These are phyloP conservation scores for Penicillium sp. DNA, from an alignment of 2,329 filamentous ascomycete species.

Conservation along the genomic window DNA sequence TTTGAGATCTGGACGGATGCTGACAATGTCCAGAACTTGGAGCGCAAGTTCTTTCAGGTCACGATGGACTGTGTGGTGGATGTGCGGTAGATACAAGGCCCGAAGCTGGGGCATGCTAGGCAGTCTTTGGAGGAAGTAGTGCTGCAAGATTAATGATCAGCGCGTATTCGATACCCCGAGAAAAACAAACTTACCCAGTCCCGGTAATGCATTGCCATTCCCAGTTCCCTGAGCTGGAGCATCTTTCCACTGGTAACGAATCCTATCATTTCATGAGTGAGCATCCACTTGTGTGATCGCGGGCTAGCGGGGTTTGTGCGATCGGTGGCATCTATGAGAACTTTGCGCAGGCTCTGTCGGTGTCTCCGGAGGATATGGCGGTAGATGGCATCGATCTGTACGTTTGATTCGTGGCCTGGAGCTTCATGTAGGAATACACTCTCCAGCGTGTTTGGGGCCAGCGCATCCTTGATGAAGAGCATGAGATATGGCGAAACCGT, in stretches of 20 bases:
- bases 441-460: constrained; percentile 78
- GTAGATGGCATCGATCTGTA: constrained; percentile 72
- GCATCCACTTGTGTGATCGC: constrained; percentile 70
- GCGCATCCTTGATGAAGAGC: constrained; percentile 72
- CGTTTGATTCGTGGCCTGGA: constrained; percentile 55
- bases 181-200: constrained; percentile 67
- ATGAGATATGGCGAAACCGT: constrained; percentile 69
- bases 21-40: constrained; percentile 77
- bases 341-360: constrained; percentile 67
- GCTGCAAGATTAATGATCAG: constrained; percentile 52
- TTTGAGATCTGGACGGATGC: constrained; percentile 72
- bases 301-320: constrained; percentile 45
- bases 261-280: constrained; percentile 67
- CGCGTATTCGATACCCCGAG: constrained; percentile 8
- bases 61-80: constrained; percentile 63
- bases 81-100: constrained; percentile 69
- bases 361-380: constrained; percentile 71
- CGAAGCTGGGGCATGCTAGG: constrained; percentile 70
- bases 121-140: constrained; percentile 75
- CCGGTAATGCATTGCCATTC: constrained; percentile 70
- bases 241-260: constrained; percentile 79
- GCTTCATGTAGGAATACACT: constrained; percentile 75
- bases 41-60: constrained; percentile 72
- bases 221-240: constrained; percentile 69
- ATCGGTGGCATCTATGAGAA: constrained; percentile 72